Percentiles rank a stretch among this genome's conserved stretches.
phyloP scores from a whole-genome alignment of 2,329 filamentous ascomycete species.

The Neophaeococcomyces mojaviensis region DNA sequence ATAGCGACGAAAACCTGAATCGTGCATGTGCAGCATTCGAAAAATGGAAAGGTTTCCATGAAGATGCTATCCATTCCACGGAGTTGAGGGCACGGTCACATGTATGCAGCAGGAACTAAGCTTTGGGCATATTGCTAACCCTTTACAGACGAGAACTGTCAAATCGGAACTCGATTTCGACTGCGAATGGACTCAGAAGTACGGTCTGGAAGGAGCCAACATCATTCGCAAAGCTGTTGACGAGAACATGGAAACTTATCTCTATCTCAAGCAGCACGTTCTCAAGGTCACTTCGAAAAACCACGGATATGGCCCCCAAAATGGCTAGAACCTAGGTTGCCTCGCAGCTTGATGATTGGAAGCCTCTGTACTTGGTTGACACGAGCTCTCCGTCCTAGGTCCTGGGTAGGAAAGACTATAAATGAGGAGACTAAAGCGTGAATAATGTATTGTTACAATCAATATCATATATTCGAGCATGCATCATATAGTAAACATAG shows the following conservation, averaged over 20 bases:
- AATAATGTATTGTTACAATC: too few relatives aligned
- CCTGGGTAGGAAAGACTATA: too few relatives aligned
- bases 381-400: too few relatives aligned
- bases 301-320: too few relatives aligned
- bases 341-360: too few relatives aligned
- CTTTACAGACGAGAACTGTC: slow-evolving; percentile 24
- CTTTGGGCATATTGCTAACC: slow-evolving; percentile 20
- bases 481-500: too few relatives aligned
- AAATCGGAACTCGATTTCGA: slow-evolving; percentile 50
- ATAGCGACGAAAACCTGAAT: slow-evolving; percentile 61
- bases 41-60: slow-evolving; percentile 96
- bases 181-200: slow-evolving; percentile 54
- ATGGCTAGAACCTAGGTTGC: too few relatives aligned
- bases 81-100: slow-evolving; percentile 57
- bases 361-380: too few relatives aligned
- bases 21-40: slow-evolving; percentile 71
- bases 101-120: slow-evolving; percentile 28
- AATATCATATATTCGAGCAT: too few relatives aligned
- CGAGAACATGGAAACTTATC: slow-evolving; percentile 52
- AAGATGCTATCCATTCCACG: slow-evolving; percentile 81
- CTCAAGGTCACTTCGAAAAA: too few relatives aligned
- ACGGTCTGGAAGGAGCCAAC: slow-evolving; percentile 51
- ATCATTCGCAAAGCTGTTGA: slow-evolving; percentile 54
- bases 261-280: slow-evolving; percentile 59
- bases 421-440: too few relatives aligned